These are phyloP conservation scores for Cytidiella melzeri DNA, from an alignment of 768 basidiomycete species.

Conservation along the genomic window DNA sequence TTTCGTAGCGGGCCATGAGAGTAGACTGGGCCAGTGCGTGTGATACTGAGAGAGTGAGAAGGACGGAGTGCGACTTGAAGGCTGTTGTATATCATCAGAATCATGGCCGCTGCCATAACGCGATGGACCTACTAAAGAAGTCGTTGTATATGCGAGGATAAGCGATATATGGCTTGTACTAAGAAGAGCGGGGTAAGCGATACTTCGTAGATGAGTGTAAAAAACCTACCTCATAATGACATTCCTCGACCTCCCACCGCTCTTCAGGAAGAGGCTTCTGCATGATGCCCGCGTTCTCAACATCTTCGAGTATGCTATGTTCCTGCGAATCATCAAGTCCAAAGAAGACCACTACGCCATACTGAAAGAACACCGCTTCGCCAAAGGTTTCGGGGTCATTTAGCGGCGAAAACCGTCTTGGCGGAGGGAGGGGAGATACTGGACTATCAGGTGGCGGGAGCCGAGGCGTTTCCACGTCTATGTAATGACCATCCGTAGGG, in stretches of 20 bases:
- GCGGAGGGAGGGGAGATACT: neutral
- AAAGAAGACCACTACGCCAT: constrained; percentile 91
- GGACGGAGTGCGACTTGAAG: constrained; percentile 85
- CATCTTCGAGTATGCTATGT: constrained; percentile 76
- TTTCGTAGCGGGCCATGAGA: constrained; percentile 83
- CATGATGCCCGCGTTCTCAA: constrained; percentile 65
- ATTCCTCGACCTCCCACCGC: constrained; percentile 91
- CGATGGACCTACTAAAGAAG: constrained; percentile 70
- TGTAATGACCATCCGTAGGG: constrained; percentile 4
- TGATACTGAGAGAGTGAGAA: constrained; percentile 87
- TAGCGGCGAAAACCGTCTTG: constrained; percentile 6
- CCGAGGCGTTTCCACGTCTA: neutral
- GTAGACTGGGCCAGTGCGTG: constrained; percentile 95
- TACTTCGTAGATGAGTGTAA: neutral
- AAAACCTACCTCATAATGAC: constrained; percentile 71
- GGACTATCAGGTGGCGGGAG: neutral
- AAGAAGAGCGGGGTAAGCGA: constrained; percentile 24
- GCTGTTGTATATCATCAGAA: constrained; percentile 38
- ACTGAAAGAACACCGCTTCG: constrained; percentile 75
- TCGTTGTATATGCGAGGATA: constrained; percentile 95
- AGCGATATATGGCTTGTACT: constrained; percentile 76
- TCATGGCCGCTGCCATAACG: neutral
- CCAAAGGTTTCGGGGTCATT: constrained; percentile 47
- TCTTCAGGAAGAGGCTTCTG: constrained; percentile 53
- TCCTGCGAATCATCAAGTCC: constrained; percentile 80